Conservation (phyloP, 495 filamentous ascomycete genomes). For the Penicillium malachiteum region DNA sequence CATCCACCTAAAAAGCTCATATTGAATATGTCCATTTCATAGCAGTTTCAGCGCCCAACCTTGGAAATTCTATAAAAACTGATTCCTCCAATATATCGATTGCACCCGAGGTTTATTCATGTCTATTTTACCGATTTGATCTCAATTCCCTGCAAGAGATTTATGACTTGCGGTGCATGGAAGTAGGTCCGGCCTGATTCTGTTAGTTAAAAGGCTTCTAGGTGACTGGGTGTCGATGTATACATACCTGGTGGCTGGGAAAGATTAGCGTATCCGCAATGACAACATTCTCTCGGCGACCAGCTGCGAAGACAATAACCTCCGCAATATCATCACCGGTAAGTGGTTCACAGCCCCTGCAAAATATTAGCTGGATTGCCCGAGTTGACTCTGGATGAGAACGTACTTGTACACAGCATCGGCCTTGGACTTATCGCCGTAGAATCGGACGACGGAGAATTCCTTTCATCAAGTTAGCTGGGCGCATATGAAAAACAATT, state of each 20-base stretch:
- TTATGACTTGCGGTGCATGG: conserved; percentile 30
- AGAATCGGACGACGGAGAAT: conserved; percentile 90
- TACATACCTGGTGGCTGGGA: conserved; percentile 83
- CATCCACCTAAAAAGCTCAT: too few relatives aligned
- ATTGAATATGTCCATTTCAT: not conserved
- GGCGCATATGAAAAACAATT: not conserved
- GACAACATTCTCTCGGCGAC: conserved; percentile 90
- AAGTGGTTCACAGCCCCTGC: conserved; percentile 83
- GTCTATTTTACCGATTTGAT: not conserved
- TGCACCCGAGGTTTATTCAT: not conserved
- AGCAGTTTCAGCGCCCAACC: not conserved
- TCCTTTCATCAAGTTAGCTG: conserved; percentile 50
- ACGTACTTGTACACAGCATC: conserved; percentile 90
- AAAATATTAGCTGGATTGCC: conserved; percentile 4
- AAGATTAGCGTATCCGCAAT: conserved; percentile 89
- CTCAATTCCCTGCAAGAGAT: too few relatives aligned
- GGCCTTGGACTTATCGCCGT: conserved; percentile 92
- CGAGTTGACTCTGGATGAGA: too few relatives aligned
- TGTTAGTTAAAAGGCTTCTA: conserved; percentile 2
- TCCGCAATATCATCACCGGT: conserved; percentile 96
- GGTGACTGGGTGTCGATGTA: not conserved
- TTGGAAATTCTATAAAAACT: too few relatives aligned
- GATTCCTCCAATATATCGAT: not conserved
- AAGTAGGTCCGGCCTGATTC: conserved; percentile 21
- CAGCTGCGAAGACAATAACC: conserved; percentile 86